Conservation (phyloP, 2,329 filamentous ascomycete species). For the Verticillium nonalfalfae region DNA sequence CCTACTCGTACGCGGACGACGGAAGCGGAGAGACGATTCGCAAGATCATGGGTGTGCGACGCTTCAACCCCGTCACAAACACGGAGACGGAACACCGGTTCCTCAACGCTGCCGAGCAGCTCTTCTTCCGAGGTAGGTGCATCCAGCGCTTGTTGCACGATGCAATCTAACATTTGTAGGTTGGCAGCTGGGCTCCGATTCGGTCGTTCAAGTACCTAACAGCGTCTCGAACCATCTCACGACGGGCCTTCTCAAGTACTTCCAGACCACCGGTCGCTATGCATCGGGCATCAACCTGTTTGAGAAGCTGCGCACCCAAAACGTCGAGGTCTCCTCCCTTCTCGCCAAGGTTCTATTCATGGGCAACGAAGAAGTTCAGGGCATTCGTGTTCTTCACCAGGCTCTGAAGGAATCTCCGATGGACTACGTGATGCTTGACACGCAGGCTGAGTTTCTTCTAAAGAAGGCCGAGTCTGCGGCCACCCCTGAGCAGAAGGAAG, state of each 20-base stretch:
- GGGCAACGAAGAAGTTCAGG: conserved; percentile 96
- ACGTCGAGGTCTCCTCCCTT: conserved; percentile 89
- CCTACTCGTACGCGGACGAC: conserved; percentile 95
- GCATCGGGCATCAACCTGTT: conserved; percentile 96
- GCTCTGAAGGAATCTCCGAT: conserved; percentile 88
- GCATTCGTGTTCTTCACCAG: conserved; percentile 80
- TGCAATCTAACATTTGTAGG: conserved; percentile 43
- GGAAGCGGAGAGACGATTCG: conserved; percentile 91
- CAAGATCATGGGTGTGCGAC: conserved; percentile 92
- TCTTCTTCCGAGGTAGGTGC: conserved; percentile 79
- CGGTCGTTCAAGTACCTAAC: conserved; percentile 94
- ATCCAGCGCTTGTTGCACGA: conserved; percentile 2
- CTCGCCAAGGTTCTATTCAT: conserved; percentile 87
- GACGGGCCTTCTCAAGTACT: conserved; percentile 88
- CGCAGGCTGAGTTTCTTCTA: conserved; percentile 86
- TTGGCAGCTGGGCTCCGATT: conserved; percentile 93
- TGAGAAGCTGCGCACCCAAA: conserved; percentile 85
- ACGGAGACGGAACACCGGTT: conserved; percentile 98
- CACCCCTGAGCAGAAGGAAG: conserved; percentile 49
- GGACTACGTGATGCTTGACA: conserved; percentile 95
- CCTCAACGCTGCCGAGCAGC: conserved; percentile 83
- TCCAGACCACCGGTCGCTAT: conserved; percentile 90
- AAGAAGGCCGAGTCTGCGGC: conserved; percentile 64
- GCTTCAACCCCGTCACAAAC: conserved; percentile 96
- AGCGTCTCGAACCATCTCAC: conserved; percentile 94